Percentiles rank a stretch among this genome's conserved stretches.
These are phyloP conservation scores for Trichoderma sp. DNA, from an alignment of 2,329 filamentous ascomycete genomes.

Conservation along the genomic window DNA sequence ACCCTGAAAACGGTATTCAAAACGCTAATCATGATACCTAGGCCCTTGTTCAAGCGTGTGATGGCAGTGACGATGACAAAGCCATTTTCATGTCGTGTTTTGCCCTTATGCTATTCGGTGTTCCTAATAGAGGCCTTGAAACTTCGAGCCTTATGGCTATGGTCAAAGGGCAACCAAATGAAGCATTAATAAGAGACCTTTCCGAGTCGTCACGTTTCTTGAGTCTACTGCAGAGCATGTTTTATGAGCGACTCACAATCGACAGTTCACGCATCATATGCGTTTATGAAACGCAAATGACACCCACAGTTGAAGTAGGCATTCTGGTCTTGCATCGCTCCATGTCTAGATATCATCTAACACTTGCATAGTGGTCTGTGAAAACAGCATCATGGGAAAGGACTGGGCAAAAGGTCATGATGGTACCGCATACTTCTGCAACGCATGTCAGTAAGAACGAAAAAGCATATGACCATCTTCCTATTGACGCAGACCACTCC, in stretches of 20 bases:
- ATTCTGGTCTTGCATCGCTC: not conserved
- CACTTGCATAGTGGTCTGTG: not conserved
- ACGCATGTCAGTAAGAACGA: slow-evolving; percentile 30
- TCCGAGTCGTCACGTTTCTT: slow-evolving; percentile 32
- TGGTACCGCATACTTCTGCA: slow-evolving; percentile 33
- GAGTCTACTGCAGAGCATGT: slow-evolving; percentile 28
- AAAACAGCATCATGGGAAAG: slow-evolving; percentile 23
- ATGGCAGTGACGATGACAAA: slow-evolving; percentile 5
- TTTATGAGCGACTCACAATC: slow-evolving; percentile 27
- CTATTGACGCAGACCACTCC: slow-evolving; percentile 30
- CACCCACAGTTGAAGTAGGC: slow-evolving; percentile 29
- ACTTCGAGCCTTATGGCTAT: slow-evolving; percentile 30
- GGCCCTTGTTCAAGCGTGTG: slow-evolving; percentile 28
- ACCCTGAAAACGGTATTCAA: not conserved
- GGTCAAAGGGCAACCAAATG: slow-evolving; percentile 31
- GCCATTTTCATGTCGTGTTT: slow-evolving; percentile 28
- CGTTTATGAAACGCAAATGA: slow-evolving; percentile 29
- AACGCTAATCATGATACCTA: not conserved
- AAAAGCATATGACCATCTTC: slow-evolving; percentile 30
- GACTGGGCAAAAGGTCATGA: slow-evolving; percentile 27
- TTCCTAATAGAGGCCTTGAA: slow-evolving; percentile 34
- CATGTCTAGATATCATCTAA: not conserved
- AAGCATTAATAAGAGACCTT: slow-evolving; percentile 28
- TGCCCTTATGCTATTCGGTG: slow-evolving; percentile 35
- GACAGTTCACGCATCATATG: slow-evolving; percentile 28